Percentiles rank a stretch among this genome's conserved stretches.
Conservation (phyloP, 768 basidiomycete genomes). For the Hemileccinum impolitum region DNA sequence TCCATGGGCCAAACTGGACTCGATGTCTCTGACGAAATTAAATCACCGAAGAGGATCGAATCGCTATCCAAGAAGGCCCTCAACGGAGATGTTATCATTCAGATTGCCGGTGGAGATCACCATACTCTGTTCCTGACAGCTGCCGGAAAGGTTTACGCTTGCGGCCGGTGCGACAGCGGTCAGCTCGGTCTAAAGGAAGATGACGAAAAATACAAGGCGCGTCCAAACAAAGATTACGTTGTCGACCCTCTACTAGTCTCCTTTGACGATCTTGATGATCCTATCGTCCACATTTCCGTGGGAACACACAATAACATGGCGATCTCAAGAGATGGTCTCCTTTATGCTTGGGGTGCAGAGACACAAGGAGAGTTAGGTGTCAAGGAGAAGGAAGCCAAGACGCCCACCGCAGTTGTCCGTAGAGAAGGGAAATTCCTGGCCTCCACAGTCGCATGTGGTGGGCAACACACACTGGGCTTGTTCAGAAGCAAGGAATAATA, state of each 20-base stretch:
- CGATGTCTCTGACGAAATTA: slow-evolving; percentile 47
- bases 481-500: slow-evolving; percentile 56
- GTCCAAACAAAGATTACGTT: slow-evolving; percentile 55
- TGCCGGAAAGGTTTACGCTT: slow-evolving; percentile 80
- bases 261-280: slow-evolving; percentile 64
- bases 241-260: slow-evolving; percentile 60
- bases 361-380: slow-evolving; percentile 73
- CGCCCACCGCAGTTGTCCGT: slow-evolving; percentile 65
- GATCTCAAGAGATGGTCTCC: slow-evolving; percentile 59
- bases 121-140: slow-evolving; percentile 88
- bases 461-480: slow-evolving; percentile 73
- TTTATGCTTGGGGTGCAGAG: slow-evolving; percentile 80
- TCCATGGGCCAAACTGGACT: slow-evolving; percentile 82
- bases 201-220: slow-evolving; percentile 61
- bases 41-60: slow-evolving; percentile 61
- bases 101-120: slow-evolving; percentile 82
- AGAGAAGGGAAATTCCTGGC: slow-evolving; percentile 63
- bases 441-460: slow-evolving; percentile 60
- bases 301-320: slow-evolving; percentile 74
- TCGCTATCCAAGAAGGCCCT: slow-evolving; percentile 61
- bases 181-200: slow-evolving; percentile 77
- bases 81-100: slow-evolving; percentile 56
- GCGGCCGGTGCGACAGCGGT: slow-evolving; percentile 79
- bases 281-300: slow-evolving; percentile 60
- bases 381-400: slow-evolving; percentile 56